Conservation (phyloP, 768 basidiomycete species). For the Lepiota subincarnata region DNA sequence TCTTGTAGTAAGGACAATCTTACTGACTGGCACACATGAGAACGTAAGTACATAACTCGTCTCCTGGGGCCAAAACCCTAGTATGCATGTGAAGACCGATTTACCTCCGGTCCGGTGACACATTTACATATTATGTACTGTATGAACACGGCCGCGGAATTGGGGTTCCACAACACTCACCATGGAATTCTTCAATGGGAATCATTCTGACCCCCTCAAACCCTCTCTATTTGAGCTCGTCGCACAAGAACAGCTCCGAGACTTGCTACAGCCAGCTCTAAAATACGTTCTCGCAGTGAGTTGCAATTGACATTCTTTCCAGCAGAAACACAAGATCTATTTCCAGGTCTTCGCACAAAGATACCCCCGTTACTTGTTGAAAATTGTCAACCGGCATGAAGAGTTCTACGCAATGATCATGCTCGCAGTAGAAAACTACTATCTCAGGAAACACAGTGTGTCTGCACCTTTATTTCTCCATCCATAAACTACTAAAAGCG, state of each 20-base stretch:
- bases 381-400: slow-evolving; percentile 91
- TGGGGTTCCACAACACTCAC: neutral
- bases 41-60: neutral
- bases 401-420: slow-evolving; percentile 91
- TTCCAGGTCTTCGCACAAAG: slow-evolving; percentile 90
- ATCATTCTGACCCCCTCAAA: slow-evolving; percentile 67
- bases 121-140: neutral
- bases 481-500: slow-evolving; percentile 3
- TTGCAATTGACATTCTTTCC: neutral
- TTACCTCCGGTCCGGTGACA: slow-evolving; percentile 8
- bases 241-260: slow-evolving; percentile 89
- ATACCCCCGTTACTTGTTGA: slow-evolving; percentile 88
- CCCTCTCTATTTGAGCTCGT: slow-evolving; percentile 89
- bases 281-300: slow-evolving; percentile 87
- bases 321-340: neutral
- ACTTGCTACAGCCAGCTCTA: slow-evolving; percentile 89
- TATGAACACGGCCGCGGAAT: neutral
- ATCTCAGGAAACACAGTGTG: slow-evolving; percentile 82
- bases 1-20: no score
- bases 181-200: slow-evolving; percentile 84
- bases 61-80: neutral
- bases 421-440: slow-evolving; percentile 87
- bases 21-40: neutral
- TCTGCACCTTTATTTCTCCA: neutral
- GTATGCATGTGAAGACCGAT: slow-evolving; percentile 3